Percentiles rank a stretch among this genome's conserved stretches.
These are phyloP conservation scores for Cutaneotrichosporon sp. DNA, from an alignment of 1,284 basidiomycete species.

Conservation along the genomic window DNA sequence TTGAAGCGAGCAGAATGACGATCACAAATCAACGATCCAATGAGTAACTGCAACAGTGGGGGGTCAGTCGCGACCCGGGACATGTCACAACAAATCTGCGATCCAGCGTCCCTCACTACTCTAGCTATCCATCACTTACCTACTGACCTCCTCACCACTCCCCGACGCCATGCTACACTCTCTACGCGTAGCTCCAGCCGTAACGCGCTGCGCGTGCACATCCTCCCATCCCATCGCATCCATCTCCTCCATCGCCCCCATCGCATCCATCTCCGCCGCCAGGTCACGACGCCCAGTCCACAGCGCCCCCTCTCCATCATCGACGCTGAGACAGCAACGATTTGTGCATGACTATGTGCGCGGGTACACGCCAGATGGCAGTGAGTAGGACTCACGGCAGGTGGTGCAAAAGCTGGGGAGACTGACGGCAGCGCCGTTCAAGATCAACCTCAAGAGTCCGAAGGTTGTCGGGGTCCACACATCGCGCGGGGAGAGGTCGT, in stretches of 20 bases:
- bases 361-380: slow-evolving; percentile 25
- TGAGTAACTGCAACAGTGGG: too few relatives aligned
- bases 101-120: not conserved
- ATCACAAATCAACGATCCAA: too few relatives aligned
- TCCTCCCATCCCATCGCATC: too few relatives aligned
- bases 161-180: too few relatives aligned
- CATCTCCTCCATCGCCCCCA: not conserved
- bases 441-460: slow-evolving; percentile 37
- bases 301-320: not conserved
- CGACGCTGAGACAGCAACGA: too few relatives aligned
- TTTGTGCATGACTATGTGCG: slow-evolving; percentile 34
- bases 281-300: not conserved
- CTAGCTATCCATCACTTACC: too few relatives aligned
- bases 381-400: slow-evolving; percentile 8
- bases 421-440: slow-evolving; percentile 25
- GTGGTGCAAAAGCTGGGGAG: not conserved
- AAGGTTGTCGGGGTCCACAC: slow-evolving; percentile 65
- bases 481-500: slow-evolving; percentile 70
- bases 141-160: too few relatives aligned
- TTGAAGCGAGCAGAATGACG: too few relatives aligned
- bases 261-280: not conserved
- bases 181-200: too few relatives aligned
- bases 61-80: too few relatives aligned
- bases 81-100: not conserved
- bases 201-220: too few relatives aligned